A percentile compares a stretch with the other conserved stretches of the same genome.
Conservation (phyloP, 2,329 filamentous ascomycete genomes). For the Penicillium sp. region DNA sequence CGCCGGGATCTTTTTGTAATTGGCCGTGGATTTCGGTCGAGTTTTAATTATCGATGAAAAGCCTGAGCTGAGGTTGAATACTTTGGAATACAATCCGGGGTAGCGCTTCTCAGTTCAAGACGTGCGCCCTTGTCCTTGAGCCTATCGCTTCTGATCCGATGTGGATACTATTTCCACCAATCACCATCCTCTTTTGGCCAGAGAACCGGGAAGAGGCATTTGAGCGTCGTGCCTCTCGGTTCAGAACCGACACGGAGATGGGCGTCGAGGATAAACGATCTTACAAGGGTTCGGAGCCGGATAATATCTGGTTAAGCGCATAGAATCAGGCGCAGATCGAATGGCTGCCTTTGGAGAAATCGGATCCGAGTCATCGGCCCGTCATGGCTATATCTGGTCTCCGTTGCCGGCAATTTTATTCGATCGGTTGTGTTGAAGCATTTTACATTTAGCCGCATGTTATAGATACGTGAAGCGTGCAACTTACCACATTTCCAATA, state of each 20-base stretch:
- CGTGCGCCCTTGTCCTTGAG: not conserved
- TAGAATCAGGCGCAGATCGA: not conserved
- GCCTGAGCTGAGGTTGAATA: not conserved
- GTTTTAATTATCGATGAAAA: not conserved
- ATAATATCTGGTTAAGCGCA: not conserved
- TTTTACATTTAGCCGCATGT: not conserved
- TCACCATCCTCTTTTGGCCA: not conserved
- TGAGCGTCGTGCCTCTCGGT: not conserved
- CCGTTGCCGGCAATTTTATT: not conserved
- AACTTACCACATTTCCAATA: not conserved
- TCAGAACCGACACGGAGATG: not conserved
- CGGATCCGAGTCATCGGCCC: conserved; percentile 2
- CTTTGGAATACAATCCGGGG: not conserved
- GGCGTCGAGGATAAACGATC: not conserved
- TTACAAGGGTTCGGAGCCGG: not conserved
- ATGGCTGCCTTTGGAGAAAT: not conserved
- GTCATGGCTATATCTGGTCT: not conserved
- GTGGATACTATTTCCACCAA: not conserved
- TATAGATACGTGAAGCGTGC: not conserved
- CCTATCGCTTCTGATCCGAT: not conserved
- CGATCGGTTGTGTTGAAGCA: not conserved
- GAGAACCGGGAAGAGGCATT: not conserved
- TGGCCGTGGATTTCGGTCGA: not conserved
- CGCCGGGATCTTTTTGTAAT: not conserved
- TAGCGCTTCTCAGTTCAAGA: not conserved